phyloP scores from a whole-genome alignment of 257 asterid species.

The Primulina tabacum region DNA sequence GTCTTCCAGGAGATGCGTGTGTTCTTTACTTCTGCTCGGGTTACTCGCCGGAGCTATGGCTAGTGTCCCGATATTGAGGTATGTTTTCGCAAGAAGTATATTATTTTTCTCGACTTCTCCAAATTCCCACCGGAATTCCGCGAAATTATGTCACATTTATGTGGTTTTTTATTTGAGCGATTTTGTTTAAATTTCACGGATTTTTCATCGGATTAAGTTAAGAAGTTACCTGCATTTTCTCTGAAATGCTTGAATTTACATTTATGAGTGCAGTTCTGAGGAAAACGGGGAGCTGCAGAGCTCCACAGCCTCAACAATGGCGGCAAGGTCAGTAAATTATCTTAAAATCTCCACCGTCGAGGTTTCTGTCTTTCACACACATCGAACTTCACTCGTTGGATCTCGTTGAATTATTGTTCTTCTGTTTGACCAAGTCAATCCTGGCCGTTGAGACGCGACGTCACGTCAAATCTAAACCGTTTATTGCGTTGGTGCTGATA shows the following conservation, averaged over 20 bases:
- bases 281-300: neutral
- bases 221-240: neutral
- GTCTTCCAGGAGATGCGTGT: neutral
- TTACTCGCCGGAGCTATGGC: neutral
- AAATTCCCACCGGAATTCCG: neutral
- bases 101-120: too few species aligned
- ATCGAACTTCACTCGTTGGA: neutral
- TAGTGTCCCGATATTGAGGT: neutral
- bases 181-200: too few species aligned
- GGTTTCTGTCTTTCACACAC: too few species aligned
- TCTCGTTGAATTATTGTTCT: too few species aligned
- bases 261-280: neutral
- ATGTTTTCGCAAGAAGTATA: neutral
- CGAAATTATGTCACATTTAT: neutral
- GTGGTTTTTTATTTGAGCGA: too few species aligned
- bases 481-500: too few species aligned
- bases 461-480: too few species aligned
- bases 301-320: neutral
- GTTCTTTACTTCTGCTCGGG: neutral
- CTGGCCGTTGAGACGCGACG: neutral
- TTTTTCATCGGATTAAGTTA: too few species aligned
- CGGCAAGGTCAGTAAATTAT: neutral
- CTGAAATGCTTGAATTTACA: neutral
- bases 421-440: neutral
- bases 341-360: neutral